A percentile compares a stretch with the other conserved stretches of the same genome.
Evolutionary conservation across 352 stramenopile species (phyloP).

Genomic region (Phytophthora cryptogea): DNA sequence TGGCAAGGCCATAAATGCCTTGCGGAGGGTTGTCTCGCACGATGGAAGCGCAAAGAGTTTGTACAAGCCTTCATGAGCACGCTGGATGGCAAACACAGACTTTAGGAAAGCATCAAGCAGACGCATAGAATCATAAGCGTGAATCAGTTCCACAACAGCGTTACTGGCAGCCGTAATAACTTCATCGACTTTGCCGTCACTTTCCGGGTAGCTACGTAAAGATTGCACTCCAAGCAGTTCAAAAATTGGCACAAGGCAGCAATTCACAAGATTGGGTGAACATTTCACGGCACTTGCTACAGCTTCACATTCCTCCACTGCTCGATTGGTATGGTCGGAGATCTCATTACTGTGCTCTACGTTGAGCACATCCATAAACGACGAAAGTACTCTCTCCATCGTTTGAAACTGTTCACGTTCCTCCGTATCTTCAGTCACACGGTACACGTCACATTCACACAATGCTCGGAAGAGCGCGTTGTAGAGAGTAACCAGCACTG

Average conservation of each 20-base stretch:
- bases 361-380: slow-evolving; percentile 41
- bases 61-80: slow-evolving; percentile 48
- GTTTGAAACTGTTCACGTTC: slow-evolving; percentile 79
- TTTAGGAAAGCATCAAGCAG: slow-evolving; percentile 68
- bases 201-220: slow-evolving; percentile 10
- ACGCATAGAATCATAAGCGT: slow-evolving; percentile 86
- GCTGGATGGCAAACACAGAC: slow-evolving; percentile 38
- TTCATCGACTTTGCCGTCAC: not conserved
- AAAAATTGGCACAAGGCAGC: slow-evolving; percentile 65
- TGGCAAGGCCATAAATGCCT: slow-evolving; percentile 72
- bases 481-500: slow-evolving; percentile 54
- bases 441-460: slow-evolving; percentile 77
- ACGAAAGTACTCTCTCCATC: slow-evolving; percentile 77
- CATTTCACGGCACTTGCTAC: slow-evolving; percentile 68
- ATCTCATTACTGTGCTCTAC: slow-evolving; percentile 15
- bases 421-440: slow-evolving; percentile 85
- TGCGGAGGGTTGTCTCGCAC: slow-evolving; percentile 59
- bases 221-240: slow-evolving; percentile 49
- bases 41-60: slow-evolving; percentile 45
- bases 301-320: slow-evolving; percentile 45
- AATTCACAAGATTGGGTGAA: slow-evolving; percentile 78
- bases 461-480: slow-evolving; percentile 69
- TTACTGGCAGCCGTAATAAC: slow-evolving; percentile 33
- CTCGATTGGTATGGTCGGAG: slow-evolving; percentile 17
- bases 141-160: slow-evolving; percentile 62